Percentiles rank a stretch among this genome's conserved stretches.
phyloP scores from a whole-genome alignment of 2,329 filamentous ascomycete genomes.

The Xylariomycetidae sp. region DNA sequence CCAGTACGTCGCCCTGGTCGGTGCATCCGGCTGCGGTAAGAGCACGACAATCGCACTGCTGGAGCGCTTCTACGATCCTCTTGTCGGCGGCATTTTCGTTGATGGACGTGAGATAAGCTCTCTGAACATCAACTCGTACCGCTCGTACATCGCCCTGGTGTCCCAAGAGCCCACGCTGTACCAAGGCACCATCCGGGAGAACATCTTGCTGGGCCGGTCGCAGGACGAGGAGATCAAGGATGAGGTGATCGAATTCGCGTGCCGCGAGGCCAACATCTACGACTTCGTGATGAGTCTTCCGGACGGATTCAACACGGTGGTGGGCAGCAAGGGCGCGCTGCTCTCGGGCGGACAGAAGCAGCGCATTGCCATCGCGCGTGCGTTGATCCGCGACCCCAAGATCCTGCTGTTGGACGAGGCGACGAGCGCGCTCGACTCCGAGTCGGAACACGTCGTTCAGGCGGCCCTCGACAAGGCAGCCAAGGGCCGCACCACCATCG shows the following conservation, averaged over 20 bases:
- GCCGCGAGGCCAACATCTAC: conserved; percentile 86
- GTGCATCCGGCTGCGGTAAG: conserved; percentile 92
- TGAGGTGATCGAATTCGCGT: conserved; percentile 67
- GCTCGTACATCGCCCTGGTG: conserved; percentile 77
- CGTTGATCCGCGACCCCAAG: conserved; percentile 83
- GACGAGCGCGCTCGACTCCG: conserved; percentile 68
- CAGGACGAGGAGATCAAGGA: conserved; percentile 59
- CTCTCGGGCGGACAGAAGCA: conserved; percentile 92
- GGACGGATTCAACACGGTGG: conserved; percentile 78
- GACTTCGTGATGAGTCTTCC: conserved; percentile 84
- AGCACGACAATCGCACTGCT: conserved; percentile 86
- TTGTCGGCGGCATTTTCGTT: conserved; percentile 71
- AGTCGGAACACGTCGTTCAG: conserved; percentile 75
- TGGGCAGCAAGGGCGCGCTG: conserved; percentile 80
- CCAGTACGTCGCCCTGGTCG: conserved; percentile 83
- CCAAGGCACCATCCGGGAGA: conserved; percentile 85
- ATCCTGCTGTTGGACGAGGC: conserved; percentile 81
- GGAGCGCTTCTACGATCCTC: conserved; percentile 90
- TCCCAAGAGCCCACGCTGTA: conserved; percentile 94
- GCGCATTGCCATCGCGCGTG: conserved; percentile 86
- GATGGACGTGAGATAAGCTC: conserved; percentile 77
- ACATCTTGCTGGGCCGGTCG: conserved; percentile 74
- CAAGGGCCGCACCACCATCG: conserved; percentile 83
- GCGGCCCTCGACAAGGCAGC: conserved; percentile 75
- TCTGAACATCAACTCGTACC: conserved; percentile 81